Evolutionary conservation across 768 basidiomycete genomes (phyloP).

Genomic region (Pleurotus platypus): DNA sequence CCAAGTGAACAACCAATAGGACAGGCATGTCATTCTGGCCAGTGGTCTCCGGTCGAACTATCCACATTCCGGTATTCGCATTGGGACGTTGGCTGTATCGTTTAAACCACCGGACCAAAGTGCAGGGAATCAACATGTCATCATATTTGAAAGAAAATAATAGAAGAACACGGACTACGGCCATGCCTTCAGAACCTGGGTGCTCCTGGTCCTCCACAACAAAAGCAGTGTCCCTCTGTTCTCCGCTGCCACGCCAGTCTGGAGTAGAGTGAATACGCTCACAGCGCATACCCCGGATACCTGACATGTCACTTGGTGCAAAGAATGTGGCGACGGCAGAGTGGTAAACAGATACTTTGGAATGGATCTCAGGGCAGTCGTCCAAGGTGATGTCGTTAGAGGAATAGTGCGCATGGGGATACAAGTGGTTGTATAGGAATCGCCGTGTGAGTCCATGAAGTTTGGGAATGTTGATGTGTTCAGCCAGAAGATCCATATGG

Average conservation of each 20-base stretch:
- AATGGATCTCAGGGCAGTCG: background rate
- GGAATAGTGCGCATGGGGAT: slow-evolving; percentile 10
- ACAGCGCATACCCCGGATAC: slow-evolving; percentile 22
- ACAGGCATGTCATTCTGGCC: slow-evolving; percentile 6
- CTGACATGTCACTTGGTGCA: slow-evolving; percentile 25
- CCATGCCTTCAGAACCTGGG: slow-evolving; percentile 18
- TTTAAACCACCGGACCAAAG: slow-evolving; percentile 24
- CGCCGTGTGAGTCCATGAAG: slow-evolving; percentile 18
- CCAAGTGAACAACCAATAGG: slow-evolving; percentile 21
- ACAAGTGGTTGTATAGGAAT: slow-evolving; percentile 21
- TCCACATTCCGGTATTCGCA: slow-evolving; percentile 20
- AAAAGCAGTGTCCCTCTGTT: slow-evolving; percentile 20
- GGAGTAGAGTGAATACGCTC: slow-evolving; percentile 20
- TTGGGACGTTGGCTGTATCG: slow-evolving; percentile 13
- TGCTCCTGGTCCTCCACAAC: slow-evolving; percentile 12
- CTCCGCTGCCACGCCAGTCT: slow-evolving; percentile 16
- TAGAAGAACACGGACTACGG: slow-evolving; percentile 17
- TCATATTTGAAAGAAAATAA: slow-evolving; percentile 21
- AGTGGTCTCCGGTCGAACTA: slow-evolving; percentile 15
- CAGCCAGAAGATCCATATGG: slow-evolving; percentile 11
- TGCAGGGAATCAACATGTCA: slow-evolving; percentile 18
- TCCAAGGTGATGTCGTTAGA: background rate
- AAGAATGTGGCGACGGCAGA: slow-evolving; percentile 18
- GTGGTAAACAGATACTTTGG: slow-evolving; percentile 6
- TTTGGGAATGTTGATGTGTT: slow-evolving; percentile 14